These are phyloP conservation scores for Ligustrum vulgare DNA, from an alignment of 257 asterid genomes.

Conservation along the genomic window DNA sequence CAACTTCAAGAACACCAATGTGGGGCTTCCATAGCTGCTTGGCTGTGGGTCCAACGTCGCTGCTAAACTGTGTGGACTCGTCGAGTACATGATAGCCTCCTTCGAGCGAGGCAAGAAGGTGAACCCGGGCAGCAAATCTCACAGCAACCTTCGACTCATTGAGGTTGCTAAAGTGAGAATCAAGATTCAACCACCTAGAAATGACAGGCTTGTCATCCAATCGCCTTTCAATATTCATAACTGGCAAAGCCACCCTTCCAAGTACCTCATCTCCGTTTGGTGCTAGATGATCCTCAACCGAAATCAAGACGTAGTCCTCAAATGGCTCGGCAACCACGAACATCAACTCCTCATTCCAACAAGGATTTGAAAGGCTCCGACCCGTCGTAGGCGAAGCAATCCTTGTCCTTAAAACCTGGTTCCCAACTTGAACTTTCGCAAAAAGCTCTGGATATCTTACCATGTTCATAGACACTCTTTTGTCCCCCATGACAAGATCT, in stretches of 20 bases:
- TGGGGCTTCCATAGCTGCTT: conserved; percentile 92
- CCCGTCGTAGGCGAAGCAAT: conserved; percentile 44
- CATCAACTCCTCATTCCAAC: conserved; percentile 80
- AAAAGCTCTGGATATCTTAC: conserved; percentile 75
- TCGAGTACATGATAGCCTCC: conserved; percentile 93
- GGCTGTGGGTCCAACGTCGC: conserved; percentile 82
- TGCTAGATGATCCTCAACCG: conserved; percentile 63
- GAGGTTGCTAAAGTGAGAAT: conserved; percentile 41
- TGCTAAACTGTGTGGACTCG: conserved; percentile 82
- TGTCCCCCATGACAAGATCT: conserved; percentile 62
- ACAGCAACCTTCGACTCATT: conserved; percentile 48
- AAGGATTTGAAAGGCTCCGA: conserved; percentile 59
- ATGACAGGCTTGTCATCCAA: conserved; percentile 59
- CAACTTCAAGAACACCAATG: conserved; percentile 86
- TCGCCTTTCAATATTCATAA: conserved; percentile 56
- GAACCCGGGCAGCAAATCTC: conserved; percentile 77
- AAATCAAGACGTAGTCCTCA: conserved; percentile 64
- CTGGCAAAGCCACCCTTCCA: conserved; percentile 59
- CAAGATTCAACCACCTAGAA: conserved; percentile 80
- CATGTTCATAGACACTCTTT: conserved; percentile 53
- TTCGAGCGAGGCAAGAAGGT: conserved; percentile 70
- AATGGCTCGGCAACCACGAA: conserved; percentile 87
- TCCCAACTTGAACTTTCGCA: conserved; percentile 77
- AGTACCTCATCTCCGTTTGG: conserved; percentile 69
- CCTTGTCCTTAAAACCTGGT: conserved; percentile 73